Evolutionary conservation across 2,329 filamentous ascomycete species (phyloP), one percentile per base, ranked within the genome.

Genomic region (Fusarium pseudoanthophilum): DNA sequence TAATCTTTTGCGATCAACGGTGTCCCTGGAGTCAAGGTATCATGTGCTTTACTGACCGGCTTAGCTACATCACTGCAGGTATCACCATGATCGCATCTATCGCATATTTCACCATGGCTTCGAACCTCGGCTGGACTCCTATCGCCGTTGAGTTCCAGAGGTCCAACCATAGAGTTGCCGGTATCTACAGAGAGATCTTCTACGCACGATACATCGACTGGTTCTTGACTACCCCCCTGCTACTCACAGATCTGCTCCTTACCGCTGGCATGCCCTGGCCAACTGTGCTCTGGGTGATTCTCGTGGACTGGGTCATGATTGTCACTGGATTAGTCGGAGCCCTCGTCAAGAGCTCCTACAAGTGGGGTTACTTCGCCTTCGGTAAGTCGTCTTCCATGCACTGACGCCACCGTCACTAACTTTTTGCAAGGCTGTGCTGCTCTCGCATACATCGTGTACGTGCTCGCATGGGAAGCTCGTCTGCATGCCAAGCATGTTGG

Each of bases 201-300:
- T 89, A 84, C 72, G 83, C 84, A 34, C 84, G 87, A 75, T 89
- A 89, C 75, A 82, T 88, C 74, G 84, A 87, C 81, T 75, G 71
- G 71, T 84, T 84, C 30, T 82, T 89, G 71, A 92, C 90, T 3
- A 92, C 90, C 4, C 90, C 91, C 39, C 83, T 93, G 3, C 82
- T 93, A 11, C 85, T 93, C 20, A 79, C 89, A 58, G 88, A 91
- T 66, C 79, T 93, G 4, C 83, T 92, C 46, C 83, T 93, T 26
- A 91, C 90, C 1, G 89, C 80, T 8, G 86, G 86, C 40, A 79
- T 88, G 51, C 83, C 87, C 0, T 89, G 87, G 87, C 83, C 87
- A 20, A 88, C 85, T 20, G 87, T 89, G 49, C 52, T 85, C 45
- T 87, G 82, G 77, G 84, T 87, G 52, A 79, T 89, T 51, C 78